Percentiles rank a stretch among this genome's conserved stretches.
phyloP scores from a whole-genome alignment of 75 land plant genomes.

The Pinus tabuliformis region DNA sequence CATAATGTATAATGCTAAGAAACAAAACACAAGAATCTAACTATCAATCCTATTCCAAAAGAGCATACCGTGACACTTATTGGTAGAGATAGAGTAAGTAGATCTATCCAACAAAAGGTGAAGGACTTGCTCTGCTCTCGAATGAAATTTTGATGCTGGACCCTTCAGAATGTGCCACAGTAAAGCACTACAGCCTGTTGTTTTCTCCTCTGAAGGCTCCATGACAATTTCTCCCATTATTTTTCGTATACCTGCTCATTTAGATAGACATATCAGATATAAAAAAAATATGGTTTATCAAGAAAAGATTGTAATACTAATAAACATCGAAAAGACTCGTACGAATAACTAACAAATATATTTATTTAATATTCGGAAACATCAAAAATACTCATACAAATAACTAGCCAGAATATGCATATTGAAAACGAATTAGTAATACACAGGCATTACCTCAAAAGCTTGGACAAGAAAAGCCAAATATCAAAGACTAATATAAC shows the following conservation, averaged over 20 bases:
- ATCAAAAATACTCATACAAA: too few species aligned
- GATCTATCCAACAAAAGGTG: slow-evolving; percentile 48
- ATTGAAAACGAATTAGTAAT: too few species aligned
- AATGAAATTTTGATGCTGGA: slow-evolving; percentile 69
- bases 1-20: not conserved
- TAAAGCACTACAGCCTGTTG: slow-evolving; percentile 58
- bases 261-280: not conserved
- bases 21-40: not conserved
- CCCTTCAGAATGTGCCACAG: slow-evolving; percentile 65
- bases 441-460: too few species aligned
- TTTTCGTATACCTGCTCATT: slow-evolving; percentile 55
- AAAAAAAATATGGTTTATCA: not conserved
- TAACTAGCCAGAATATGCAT: too few species aligned
- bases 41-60: not conserved
- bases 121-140: slow-evolving; percentile 60
- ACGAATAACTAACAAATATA: too few species aligned
- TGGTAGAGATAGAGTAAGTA: not conserved
- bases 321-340: too few species aligned
- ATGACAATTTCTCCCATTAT: slow-evolving; percentile 58
- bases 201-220: slow-evolving; percentile 38
- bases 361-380: too few species aligned
- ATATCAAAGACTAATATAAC: too few species aligned
- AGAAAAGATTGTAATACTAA: too few species aligned
- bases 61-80: not conserved
- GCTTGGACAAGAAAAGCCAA: too few species aligned